Conservation (phyloP, 495 filamentous ascomycete species). For the Penicillium turbatum region DNA sequence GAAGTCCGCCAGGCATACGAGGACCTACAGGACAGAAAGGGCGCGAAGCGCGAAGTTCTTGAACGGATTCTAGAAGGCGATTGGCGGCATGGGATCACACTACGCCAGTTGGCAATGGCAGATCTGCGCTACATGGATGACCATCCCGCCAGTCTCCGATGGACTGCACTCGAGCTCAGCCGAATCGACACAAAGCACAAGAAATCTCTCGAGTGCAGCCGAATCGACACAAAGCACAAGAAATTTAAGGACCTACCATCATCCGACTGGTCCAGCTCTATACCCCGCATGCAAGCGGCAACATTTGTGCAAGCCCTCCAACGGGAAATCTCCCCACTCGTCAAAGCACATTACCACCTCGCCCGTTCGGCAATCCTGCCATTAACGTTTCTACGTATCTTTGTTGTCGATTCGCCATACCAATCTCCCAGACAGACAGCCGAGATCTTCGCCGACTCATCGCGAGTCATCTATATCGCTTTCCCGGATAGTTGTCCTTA, state of each 20-base stretch:
- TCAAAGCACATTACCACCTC: conserved; percentile 77
- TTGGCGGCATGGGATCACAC: conserved; percentile 70
- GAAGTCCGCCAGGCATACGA: conserved; percentile 61
- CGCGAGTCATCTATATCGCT: conserved; percentile 67
- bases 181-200: conserved; percentile 29
- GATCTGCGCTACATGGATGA: conserved; percentile 77
- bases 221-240: conserved; percentile 25
- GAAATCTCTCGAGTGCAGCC: conserved; percentile 47
- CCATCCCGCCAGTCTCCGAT: conserved; percentile 65
- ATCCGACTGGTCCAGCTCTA: conserved; percentile 39
- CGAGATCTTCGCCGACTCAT: conserved; percentile 46
- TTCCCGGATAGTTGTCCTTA: conserved; percentile 75
- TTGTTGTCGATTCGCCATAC: conserved; percentile 71
- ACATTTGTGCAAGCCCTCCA: conserved; percentile 73
- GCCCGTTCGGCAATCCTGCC: conserved; percentile 58
- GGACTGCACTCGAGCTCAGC: conserved; percentile 64
- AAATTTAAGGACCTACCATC: neutral
- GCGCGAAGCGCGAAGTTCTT: conserved; percentile 67
- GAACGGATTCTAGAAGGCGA: conserved; percentile 76
- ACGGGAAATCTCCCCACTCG: conserved; percentile 62
- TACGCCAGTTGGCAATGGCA: conserved; percentile 77
- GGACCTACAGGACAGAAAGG: conserved; percentile 52
- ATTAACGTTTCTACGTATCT: conserved; percentile 68
- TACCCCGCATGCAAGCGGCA: conserved; percentile 71
- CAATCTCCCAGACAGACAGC: conserved; percentile 41